A percentile compares a stretch with the other conserved stretches of the same genome.
Conservation (phyloP, 768 basidiomycete genomes). For the Russula earlei region DNA sequence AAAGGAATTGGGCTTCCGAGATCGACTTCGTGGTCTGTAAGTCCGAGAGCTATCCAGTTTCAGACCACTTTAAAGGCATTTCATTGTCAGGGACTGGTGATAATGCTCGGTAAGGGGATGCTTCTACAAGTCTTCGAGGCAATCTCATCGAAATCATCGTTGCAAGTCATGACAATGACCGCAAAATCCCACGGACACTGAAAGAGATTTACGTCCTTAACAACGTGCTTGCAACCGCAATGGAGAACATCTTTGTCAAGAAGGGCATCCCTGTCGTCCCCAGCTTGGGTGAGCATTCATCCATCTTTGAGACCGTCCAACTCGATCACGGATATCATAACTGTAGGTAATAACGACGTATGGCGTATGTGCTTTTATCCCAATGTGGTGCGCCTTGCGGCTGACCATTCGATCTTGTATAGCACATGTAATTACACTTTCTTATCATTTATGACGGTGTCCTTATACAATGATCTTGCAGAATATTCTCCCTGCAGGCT, state of each 20-base stretch:
- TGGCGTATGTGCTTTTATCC: constrained; percentile 51
- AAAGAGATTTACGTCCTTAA: constrained; percentile 75
- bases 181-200: constrained; percentile 66
- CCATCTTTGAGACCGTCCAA: not conserved
- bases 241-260: constrained; percentile 62
- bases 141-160: constrained; percentile 8
- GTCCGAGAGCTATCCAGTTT: constrained; percentile 20
- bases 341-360: constrained; percentile 80
- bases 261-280: constrained; percentile 74
- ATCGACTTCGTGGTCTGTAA: constrained; percentile 87
- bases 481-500: constrained; percentile 63
- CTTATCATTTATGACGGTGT: not conserved
- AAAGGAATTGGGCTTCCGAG: constrained; percentile 69
- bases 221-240: constrained; percentile 50
- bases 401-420: constrained; percentile 18
- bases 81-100: constrained; percentile 58
- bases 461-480: constrained; percentile 22
- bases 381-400: not conserved
- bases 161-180: constrained; percentile 76
- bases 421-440: constrained; percentile 48
- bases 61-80: not conserved
- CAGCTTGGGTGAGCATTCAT: constrained; percentile 48
- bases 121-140: not conserved
- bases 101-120: constrained; percentile 46
- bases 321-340: not conserved